These are phyloP conservation scores for Ceratonia siliqua DNA, from an alignment of 306 rosid species.

Conservation along the genomic window DNA sequence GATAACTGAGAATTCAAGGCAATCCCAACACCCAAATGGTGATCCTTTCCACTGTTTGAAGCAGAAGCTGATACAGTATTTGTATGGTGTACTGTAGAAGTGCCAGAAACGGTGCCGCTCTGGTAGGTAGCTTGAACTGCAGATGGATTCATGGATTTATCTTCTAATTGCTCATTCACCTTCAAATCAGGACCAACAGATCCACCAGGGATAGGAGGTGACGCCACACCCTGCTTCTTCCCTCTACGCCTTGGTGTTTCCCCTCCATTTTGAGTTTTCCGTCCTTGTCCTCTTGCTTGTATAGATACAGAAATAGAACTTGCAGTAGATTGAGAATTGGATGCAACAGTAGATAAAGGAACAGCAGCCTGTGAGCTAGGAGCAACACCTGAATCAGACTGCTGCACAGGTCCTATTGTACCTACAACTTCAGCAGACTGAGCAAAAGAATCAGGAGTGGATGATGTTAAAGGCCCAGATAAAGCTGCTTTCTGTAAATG, in stretches of 20 bases:
- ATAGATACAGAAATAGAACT: conserved; percentile 46
- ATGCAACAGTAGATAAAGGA: conserved; percentile 42
- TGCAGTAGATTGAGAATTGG: conserved; percentile 44
- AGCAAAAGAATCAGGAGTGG: conserved; percentile 46
- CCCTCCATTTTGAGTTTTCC: conserved; percentile 59
- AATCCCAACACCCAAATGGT: conserved; percentile 40
- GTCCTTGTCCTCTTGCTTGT: conserved; percentile 69
- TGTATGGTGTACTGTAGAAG: conserved; percentile 42
- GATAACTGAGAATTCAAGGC: conserved; percentile 52
- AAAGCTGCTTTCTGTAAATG: conserved; percentile 49
- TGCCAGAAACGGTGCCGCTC: conserved; percentile 43
- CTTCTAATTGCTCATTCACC: conserved; percentile 52
- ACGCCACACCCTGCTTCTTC: conserved; percentile 55
- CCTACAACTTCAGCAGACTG: conserved; percentile 42
- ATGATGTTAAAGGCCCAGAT: conserved; percentile 44
- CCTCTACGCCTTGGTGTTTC: conserved; percentile 79
- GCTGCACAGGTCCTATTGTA: conserved; percentile 39
- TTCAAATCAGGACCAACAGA: conserved; percentile 55
- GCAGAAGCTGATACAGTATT: conserved; percentile 46
- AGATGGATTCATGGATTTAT: conserved; percentile 43
- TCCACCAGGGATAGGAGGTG: conserved; percentile 50
- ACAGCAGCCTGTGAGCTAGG: conserved; percentile 44
- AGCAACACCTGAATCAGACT: conserved; percentile 41
- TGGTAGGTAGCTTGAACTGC: conserved; percentile 48
- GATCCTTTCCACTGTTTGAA: conserved; percentile 45